Evolutionary conservation across 2,329 filamentous ascomycete genomes (phyloP), one percentile per base, ranked within the genome.

Genomic region (Tolypocladium amazonense): DNA sequence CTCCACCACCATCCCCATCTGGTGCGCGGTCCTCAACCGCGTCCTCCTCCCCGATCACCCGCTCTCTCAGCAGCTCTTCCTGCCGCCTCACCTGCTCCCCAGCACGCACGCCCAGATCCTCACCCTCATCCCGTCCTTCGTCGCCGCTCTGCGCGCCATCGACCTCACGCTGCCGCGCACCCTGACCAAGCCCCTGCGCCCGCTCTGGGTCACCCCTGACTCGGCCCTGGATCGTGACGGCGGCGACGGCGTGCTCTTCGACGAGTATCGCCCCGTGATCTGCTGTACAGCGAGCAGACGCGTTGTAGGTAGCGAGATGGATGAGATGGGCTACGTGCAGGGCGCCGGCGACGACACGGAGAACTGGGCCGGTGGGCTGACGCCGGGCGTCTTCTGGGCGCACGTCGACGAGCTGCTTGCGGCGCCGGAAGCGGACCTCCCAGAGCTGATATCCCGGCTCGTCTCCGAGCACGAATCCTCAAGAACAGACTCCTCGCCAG

Each of bases 261-360:
- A 79, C 1, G 78, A 82, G 14, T 90, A 84, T 68, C 81, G 89
- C 65, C 85, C 90, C 0, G 76, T 97, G 3, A 82, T 97, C 27
- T 89, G 94, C 68, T 94, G 90, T 70, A 97, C 92, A 1, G 88
- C 91, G 15, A 96, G 91, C 1, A 82, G 86, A 38, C 81, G 88
- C 20, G 86, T 92, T 15, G 86, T 92, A 1, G 75, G 86, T 15
- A 85, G 83, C 3, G 90, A 93, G 70, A 68, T 70, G 37, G 78
- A 78, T 2, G 88, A 86, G 27, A 84, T 82, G 0, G 71, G 73
- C 4, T 99, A 99, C 69, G 88, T 99, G 61, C 94, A 97, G 74
- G 94, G 94, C 57, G 93, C 93, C 0, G 94, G 89, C 2, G 94
- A 99, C 72, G 94, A 99, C 71, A 90, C 89, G 15, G 94, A 99